Conservation (phyloP, 1,139 yeast genomes). For the Yamadazyma triangularis region DNA sequence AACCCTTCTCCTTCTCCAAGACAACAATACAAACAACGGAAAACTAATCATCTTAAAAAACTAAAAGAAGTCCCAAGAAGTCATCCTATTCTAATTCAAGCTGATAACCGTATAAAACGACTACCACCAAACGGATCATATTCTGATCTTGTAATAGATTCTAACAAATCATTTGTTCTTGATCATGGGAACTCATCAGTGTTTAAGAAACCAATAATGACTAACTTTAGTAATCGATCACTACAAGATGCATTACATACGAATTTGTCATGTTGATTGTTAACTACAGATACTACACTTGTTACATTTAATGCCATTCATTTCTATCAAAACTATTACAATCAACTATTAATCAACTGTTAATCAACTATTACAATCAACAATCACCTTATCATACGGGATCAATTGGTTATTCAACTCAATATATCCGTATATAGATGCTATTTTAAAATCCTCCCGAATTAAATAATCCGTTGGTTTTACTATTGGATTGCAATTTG, state of each 20-base stretch:
- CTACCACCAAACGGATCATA: conserved; percentile 34
- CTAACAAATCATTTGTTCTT: conserved; percentile 39
- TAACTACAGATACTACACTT: no score
- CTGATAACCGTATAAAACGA: conserved; percentile 22
- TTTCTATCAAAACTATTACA: no score
- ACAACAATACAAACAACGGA: conserved; percentile 6
- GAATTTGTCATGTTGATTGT: conserved; percentile 6
- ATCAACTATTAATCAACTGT: conserved; percentile 1
- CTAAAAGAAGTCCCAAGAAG: conserved; percentile 15
- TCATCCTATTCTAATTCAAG: conserved; percentile 16
- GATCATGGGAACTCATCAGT: conserved; percentile 40
- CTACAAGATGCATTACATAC: conserved; percentile 29
- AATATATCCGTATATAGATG: not conserved
- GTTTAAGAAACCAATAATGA: conserved; percentile 37
- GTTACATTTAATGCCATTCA: not conserved
- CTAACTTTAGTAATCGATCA: conserved; percentile 27
- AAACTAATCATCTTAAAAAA: conserved; percentile 17
- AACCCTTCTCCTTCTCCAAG: not conserved
- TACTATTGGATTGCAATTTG: conserved; percentile 3
- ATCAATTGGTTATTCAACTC: not conserved
- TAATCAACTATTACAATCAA: not conserved
- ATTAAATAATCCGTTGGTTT: not conserved
- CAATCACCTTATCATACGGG: not conserved
- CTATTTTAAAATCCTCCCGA: not conserved
- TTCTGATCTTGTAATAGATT: conserved; percentile 45